phyloP scores from a whole-genome alignment of 257 asterid genomes.

The Nicotiana paniculata region DNA sequence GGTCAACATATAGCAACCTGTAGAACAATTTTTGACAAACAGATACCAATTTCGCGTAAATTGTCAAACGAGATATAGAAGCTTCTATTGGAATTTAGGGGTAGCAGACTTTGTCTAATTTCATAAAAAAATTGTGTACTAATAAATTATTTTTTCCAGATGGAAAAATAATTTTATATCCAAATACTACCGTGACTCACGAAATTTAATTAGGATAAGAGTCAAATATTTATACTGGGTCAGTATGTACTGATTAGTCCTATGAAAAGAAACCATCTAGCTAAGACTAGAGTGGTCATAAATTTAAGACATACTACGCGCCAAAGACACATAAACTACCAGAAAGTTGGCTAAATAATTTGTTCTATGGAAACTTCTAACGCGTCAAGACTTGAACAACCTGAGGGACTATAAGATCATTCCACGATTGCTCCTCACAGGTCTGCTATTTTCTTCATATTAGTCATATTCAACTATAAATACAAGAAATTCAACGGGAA shows the following conservation, averaged over 20 bases:
- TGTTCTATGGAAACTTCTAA: neutral
- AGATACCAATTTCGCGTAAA: neutral
- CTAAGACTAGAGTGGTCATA: neutral
- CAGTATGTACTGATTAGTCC: neutral
- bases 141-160: no score
- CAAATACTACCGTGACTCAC: neutral
- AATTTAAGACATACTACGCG: neutral
- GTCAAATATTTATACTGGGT: neutral
- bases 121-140: neutral
- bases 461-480: neutral
- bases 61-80: conserved; percentile 22
- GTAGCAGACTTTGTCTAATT: conserved; percentile 12
- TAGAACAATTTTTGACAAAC: conserved; percentile 11
- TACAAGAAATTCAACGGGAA: neutral
- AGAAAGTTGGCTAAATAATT: neutral
- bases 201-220: neutral
- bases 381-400: neutral
- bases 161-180: neutral
- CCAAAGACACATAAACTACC: neutral
- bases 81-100: conserved; percentile 33
- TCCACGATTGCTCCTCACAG: neutral
- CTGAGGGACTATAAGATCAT: neutral
- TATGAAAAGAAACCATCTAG: neutral
- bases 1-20: neutral
- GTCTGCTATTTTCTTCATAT: neutral